Percentiles rank a stretch among this genome's conserved stretches.
phyloP scores from a whole-genome alignment of 1,284 basidiomycete genomes.

The Rhodotorula sp. region DNA sequence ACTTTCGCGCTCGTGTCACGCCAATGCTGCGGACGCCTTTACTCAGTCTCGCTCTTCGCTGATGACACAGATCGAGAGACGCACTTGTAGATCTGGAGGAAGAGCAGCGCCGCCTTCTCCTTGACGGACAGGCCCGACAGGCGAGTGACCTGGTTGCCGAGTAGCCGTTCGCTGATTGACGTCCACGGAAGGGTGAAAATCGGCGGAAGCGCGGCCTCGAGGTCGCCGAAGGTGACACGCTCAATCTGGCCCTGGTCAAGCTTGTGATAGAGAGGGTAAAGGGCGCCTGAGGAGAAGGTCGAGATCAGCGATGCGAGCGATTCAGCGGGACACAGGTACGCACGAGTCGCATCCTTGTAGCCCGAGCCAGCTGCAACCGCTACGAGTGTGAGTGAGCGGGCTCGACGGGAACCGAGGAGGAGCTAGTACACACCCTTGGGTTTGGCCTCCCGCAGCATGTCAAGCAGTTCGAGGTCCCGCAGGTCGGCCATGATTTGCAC shows the following conservation, averaged over 20 bases:
- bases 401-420: neutral
- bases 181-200: conserved; percentile 32
- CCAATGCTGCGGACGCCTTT: conserved; percentile 27
- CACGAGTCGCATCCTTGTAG: conserved; percentile 34
- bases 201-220: conserved; percentile 19
- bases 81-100: conserved; percentile 36
- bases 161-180: conserved; percentile 26
- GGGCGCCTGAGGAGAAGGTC: neutral
- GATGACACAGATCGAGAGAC: neutral
- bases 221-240: conserved; percentile 17
- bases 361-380: conserved; percentile 20
- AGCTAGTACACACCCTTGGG: conserved; percentile 11
- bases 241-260: conserved; percentile 13
- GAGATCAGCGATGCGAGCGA: neutral
- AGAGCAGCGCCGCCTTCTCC: conserved; percentile 22
- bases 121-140: conserved; percentile 14
- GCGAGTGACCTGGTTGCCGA: conserved; percentile 2
- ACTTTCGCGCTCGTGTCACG: conserved; percentile 22
- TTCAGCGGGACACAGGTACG: neutral
- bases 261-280: conserved; percentile 34
- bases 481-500: conserved; percentile 30
- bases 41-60: neutral
- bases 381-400: neutral
- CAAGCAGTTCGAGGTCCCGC: conserved; percentile 30
- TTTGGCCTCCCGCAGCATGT: neutral